Evolutionary conservation across 2,329 filamentous ascomycete species (phyloP).

Genomic region (Aspergillus neoniger): DNA sequence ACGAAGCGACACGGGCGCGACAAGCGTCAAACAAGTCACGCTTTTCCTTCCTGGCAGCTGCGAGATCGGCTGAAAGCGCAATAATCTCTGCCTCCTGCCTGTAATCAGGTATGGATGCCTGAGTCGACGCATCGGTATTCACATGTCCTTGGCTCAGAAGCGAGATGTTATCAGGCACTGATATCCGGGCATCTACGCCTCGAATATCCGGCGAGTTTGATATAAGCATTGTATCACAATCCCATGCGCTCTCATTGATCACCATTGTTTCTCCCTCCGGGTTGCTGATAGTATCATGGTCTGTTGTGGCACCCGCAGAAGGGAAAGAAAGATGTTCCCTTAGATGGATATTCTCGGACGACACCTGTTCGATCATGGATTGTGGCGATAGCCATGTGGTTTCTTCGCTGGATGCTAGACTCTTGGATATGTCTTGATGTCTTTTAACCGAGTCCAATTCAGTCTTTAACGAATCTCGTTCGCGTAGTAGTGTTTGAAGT

Average conservation of each 20-base stretch:
- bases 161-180: conserved; percentile 23
- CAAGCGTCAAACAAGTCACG: conserved; percentile 43
- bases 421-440: conserved; percentile 6
- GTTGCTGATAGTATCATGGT: conserved; percentile 1
- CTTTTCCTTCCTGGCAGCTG: conserved; percentile 43
- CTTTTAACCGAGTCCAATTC: conserved; percentile 28
- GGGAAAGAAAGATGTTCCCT: conserved; percentile 25
- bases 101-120: conserved; percentile 19
- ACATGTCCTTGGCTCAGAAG: conserved; percentile 14
- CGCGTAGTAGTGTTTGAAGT: conserved; percentile 27
- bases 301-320: conserved; percentile 5
- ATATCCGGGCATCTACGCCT: conserved; percentile 12
- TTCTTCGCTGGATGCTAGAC: conserved; percentile 16
- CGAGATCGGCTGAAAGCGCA: conserved; percentile 40
- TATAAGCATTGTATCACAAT: conserved; percentile 29
- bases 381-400: conserved; percentile 21
- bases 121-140: conserved; percentile 20
- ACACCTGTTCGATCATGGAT: conserved; percentile 22
- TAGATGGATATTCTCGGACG: conserved; percentile 22
- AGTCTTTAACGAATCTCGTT: conserved; percentile 32
- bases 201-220: conserved; percentile 37
- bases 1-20: conserved; percentile 30
- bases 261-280: conserved; percentile 29
- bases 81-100: conserved; percentile 29
- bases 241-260: conserved; percentile 32